phyloP scores from a whole-genome alignment of 192 early-diverging fungal genomes.

The Dispira parvispora region DNA sequence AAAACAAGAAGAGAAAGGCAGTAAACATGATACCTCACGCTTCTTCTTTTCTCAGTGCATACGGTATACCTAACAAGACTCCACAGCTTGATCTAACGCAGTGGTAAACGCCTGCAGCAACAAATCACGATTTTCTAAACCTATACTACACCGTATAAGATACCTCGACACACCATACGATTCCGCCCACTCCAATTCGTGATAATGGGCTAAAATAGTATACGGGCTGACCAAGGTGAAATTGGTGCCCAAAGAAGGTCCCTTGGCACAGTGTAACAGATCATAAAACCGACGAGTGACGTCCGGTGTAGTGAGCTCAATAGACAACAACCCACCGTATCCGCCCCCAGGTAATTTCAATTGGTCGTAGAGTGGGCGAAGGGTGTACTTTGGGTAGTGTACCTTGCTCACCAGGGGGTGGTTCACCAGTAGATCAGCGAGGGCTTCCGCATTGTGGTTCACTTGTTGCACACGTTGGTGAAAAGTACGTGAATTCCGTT shows the following conservation, averaged over 20 bases:
- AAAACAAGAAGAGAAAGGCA: no score
- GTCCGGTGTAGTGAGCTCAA: conserved; percentile 40
- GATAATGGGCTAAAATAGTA: conserved; percentile 88
- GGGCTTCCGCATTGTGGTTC: conserved; percentile 61
- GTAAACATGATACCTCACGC: no score
- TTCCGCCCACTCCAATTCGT: conserved; percentile 85
- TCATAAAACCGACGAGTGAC: conserved; percentile 64
- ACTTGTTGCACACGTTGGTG: conserved; percentile 49
- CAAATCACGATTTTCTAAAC: conserved; percentile 56
- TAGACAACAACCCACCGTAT: conserved; percentile 79
- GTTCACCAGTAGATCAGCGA: conserved; percentile 47
- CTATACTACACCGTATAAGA: conserved; percentile 77
- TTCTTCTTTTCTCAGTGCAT: no score
- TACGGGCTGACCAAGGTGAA: conserved; percentile 92
- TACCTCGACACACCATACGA: conserved; percentile 55
- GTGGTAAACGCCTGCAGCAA: conserved; percentile 54
- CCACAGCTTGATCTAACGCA: conserved; percentile 33
- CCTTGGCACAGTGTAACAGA: conserved; percentile 63
- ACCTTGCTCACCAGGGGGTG: conserved; percentile 56
- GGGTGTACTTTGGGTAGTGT: conserved; percentile 74
- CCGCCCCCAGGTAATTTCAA: conserved; percentile 45
- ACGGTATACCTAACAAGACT: no score
- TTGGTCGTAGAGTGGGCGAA: conserved; percentile 45
- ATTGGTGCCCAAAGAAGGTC: conserved; percentile 91
- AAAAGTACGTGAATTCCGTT: conserved; percentile 86